Percentiles rank a stretch among this genome's conserved stretches.
Evolutionary conservation across 2,329 filamentous ascomycete genomes (phyloP).

Genomic region (Phialemoniopsis sp.): DNA sequence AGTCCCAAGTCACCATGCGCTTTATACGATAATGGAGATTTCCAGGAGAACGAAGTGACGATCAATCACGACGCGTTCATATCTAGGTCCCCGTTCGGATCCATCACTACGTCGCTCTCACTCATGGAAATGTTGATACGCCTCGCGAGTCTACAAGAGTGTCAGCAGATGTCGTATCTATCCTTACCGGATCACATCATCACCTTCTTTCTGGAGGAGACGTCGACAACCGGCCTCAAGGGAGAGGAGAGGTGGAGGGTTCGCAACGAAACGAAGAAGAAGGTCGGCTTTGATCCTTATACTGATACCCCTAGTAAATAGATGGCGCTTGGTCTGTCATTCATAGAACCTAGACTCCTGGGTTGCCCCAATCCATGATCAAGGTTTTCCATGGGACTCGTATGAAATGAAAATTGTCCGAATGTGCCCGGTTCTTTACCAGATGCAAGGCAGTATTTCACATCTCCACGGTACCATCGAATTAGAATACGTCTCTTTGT

Average conservation of each 20-base stretch:
- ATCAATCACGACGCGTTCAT: slow-evolving; percentile 22
- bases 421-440: too few relatives aligned
- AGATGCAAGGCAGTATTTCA: too few relatives aligned
- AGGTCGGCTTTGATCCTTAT: slow-evolving; percentile 54
- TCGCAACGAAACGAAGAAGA: slow-evolving; percentile 40
- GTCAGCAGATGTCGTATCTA: slow-evolving; percentile 85
- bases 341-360: neutral
- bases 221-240: slow-evolving; percentile 45
- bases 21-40: slow-evolving; percentile 1
- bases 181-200: slow-evolving; percentile 85
- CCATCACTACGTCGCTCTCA: slow-evolving; percentile 58
- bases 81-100: slow-evolving; percentile 42
- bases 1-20: neutral
- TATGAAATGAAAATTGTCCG: too few relatives aligned
- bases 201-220: slow-evolving; percentile 75
- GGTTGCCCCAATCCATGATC: too few relatives aligned
- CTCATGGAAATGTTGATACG: slow-evolving; percentile 86
- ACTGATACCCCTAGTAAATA: slow-evolving; percentile 33
- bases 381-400: too few relatives aligned
- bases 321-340: slow-evolving; percentile 3
- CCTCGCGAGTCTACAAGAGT: slow-evolving; percentile 83
- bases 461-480: too few relatives aligned
- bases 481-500: too few relatives aligned
- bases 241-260: slow-evolving; percentile 39
- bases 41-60: slow-evolving; percentile 7